phyloP scores from a whole-genome alignment of 495 filamentous ascomycete genomes.

The Aspergillus baeticus region DNA sequence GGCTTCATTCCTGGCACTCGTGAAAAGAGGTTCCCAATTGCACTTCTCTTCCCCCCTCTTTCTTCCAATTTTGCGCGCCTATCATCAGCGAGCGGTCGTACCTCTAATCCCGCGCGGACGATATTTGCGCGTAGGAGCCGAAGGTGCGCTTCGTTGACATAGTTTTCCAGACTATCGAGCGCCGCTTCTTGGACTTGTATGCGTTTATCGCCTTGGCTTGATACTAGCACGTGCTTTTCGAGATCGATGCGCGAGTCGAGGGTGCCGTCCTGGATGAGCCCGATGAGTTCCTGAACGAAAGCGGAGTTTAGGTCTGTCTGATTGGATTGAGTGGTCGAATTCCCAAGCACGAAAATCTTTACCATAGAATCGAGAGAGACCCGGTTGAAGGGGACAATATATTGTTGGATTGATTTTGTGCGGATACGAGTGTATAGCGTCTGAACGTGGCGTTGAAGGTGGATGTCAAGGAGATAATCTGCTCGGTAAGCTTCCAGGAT shows the following conservation, averaged over 20 bases:
- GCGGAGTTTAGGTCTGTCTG: conserved; percentile 47
- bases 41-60: conserved; percentile 4
- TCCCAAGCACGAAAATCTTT: conserved; percentile 55
- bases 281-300: conserved; percentile 73
- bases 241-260: conserved; percentile 84
- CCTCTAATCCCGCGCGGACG: conserved; percentile 69
- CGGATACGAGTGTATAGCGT: conserved; percentile 70
- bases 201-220: conserved; percentile 63
- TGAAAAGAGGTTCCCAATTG: conserved; percentile 10
- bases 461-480: conserved; percentile 88
- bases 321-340: conserved; percentile 32
- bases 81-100: conserved; percentile 40
- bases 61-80: conserved; percentile 10
- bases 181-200: conserved; percentile 64
- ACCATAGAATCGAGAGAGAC: conserved; percentile 71
- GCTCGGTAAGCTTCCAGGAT: conserved; percentile 76
- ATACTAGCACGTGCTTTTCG: conserved; percentile 73
- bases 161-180: conserved; percentile 64
- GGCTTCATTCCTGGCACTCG: conserved; percentile 15
- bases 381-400: conserved; percentile 76
- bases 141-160: conserved; percentile 70
- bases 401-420: conserved; percentile 89
- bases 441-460: conserved; percentile 75
- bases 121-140: conserved; percentile 75
- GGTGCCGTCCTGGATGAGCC: conserved; percentile 68